Evolutionary conservation across 1,284 basidiomycete genomes (phyloP).

Genomic region (Inonotus obliquus): DNA sequence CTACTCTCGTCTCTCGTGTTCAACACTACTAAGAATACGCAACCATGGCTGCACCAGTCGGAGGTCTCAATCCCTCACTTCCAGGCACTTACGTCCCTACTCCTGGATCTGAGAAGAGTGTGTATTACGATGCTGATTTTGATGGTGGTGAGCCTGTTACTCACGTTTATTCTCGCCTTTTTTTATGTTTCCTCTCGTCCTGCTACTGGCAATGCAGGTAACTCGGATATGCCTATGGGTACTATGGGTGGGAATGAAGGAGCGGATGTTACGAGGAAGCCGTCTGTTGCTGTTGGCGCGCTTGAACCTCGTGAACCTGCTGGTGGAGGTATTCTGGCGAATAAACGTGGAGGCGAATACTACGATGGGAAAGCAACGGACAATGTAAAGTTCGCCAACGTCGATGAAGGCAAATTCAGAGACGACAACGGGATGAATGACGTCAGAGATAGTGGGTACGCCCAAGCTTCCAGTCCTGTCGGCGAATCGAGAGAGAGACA

Average conservation of each 20-base stretch:
- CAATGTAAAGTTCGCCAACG: neutral
- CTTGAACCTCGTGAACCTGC: neutral
- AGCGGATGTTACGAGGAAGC: slow-evolving; percentile 15
- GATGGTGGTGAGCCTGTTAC: slow-evolving; percentile 5
- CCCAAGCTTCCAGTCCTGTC: neutral
- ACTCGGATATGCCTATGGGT: neutral
- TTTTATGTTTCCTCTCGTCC: no score
- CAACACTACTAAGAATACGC: neutral
- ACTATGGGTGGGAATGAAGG: neutral
- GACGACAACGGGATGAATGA: neutral
- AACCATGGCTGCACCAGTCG: slow-evolving; percentile 3
- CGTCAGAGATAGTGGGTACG: slow-evolving; percentile 9
- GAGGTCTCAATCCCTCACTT: neutral
- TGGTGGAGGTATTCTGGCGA: slow-evolving; percentile 5
- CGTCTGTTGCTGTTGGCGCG: slow-evolving; percentile 13
- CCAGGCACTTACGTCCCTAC: neutral
- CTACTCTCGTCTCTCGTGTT: neutral
- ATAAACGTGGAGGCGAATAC: neutral
- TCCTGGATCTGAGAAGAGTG: slow-evolving; percentile 16
- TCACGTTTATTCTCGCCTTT: no score
- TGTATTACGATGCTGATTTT: slow-evolving; percentile 17
- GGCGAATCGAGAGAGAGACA: neutral
- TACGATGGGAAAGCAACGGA: neutral
- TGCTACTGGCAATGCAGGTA: neutral
- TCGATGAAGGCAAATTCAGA: neutral